A percentile compares a stretch with the other conserved stretches of the same genome.
These are phyloP conservation scores for Colletotrichum trifolii DNA, from an alignment of 2,329 filamentous ascomycete species.

Conservation along the genomic window DNA sequence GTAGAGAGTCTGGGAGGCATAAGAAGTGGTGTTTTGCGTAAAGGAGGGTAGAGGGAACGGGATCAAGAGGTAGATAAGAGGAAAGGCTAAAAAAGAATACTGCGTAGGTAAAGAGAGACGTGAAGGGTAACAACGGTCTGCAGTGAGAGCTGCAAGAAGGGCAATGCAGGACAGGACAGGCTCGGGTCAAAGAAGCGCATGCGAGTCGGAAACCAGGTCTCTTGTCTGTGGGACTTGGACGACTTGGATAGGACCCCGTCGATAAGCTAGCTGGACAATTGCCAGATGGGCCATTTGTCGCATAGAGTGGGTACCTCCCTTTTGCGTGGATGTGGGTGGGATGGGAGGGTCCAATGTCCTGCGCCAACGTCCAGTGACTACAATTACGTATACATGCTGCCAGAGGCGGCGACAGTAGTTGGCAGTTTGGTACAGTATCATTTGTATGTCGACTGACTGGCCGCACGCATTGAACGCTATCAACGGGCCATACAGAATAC, in stretches of 20 bases:
- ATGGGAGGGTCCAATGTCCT: no score
- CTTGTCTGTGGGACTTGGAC: no score
- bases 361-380: no score
- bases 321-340: neutral
- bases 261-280: constrained; percentile 1
- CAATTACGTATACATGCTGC: no score
- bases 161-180: neutral
- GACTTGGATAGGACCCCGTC: neutral
- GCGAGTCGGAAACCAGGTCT: constrained; percentile 9
- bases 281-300: constrained; percentile 12
- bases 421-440: no score
- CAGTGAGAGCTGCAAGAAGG: constrained; percentile 27
- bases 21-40: constrained; percentile 22
- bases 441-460: no score
- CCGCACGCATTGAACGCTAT: no score
- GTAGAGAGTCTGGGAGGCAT: constrained; percentile 35
- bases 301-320: neutral
- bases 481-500: no score
- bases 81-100: constrained; percentile 18
- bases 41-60: constrained; percentile 21
- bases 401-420: no score
- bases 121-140: constrained; percentile 19
- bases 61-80: constrained; percentile 12
- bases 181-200: constrained; percentile 11
- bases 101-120: constrained; percentile 29